Conservation (phyloP, 1,284 basidiomycete species). For the Moesziomyces sp. region DNA sequence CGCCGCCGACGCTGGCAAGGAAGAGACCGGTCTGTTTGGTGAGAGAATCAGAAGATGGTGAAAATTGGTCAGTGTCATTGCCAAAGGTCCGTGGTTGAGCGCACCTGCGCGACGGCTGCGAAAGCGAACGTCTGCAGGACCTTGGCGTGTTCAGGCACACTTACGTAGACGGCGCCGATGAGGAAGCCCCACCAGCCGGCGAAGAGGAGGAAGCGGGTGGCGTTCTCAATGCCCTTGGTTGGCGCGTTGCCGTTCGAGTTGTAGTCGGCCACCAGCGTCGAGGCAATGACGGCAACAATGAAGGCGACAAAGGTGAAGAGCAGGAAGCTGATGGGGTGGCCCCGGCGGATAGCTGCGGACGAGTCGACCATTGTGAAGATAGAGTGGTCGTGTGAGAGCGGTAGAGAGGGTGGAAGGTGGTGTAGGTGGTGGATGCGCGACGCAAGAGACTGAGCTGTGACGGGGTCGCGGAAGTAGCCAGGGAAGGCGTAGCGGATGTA, state of each 20-base stretch:
- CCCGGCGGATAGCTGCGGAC: constrained; percentile 52
- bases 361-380: constrained; percentile 47
- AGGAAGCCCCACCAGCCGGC: constrained; percentile 66
- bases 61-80: constrained; percentile 8
- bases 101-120: too few species aligned
- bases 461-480: too few species aligned
- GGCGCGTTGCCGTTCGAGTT: constrained; percentile 56
- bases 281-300: constrained; percentile 63
- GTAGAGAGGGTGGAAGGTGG: too few species aligned
- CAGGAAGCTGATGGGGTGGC: constrained; percentile 63
- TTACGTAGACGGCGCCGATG: constrained; percentile 59
- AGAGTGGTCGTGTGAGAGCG: too few species aligned
- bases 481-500: too few species aligned
- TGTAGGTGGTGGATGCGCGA: too few species aligned
- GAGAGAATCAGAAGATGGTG: not conserved
- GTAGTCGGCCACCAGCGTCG: constrained; percentile 57
- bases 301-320: constrained; percentile 58
- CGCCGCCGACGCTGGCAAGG: constrained; percentile 63
- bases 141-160: constrained; percentile 12
- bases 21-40: constrained; percentile 56
- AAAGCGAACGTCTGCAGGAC: not conserved
- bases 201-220: constrained; percentile 62
- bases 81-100: not conserved
- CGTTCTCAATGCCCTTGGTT: constrained; percentile 38
- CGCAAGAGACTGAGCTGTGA: too few species aligned